Percentiles rank a stretch among this genome's conserved stretches.
Evolutionary conservation across 2,329 filamentous ascomycete species (phyloP).

Genomic region (Blastomyces gilchristii): DNA sequence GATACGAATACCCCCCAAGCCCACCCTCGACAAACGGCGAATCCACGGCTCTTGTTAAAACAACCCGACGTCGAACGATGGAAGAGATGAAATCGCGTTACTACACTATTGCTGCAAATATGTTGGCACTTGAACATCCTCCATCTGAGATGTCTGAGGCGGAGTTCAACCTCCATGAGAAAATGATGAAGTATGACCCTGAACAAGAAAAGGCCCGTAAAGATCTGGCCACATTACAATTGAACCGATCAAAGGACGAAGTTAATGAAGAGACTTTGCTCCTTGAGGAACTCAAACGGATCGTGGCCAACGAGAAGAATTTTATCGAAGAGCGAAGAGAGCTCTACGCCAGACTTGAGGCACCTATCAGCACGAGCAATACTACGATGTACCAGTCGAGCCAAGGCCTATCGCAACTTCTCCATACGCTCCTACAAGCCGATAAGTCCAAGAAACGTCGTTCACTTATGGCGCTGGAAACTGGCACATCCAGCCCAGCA

Average conservation of each 20-base stretch:
- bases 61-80: constrained; percentile 52
- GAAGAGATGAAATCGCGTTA: constrained; percentile 89
- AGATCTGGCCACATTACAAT: constrained; percentile 67
- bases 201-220: constrained; percentile 71
- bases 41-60: constrained; percentile 44
- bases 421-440: constrained; percentile 69
- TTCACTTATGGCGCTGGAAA: constrained; percentile 54
- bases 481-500: constrained; percentile 34
- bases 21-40: constrained; percentile 19
- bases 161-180: constrained; percentile 74
- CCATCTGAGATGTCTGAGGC: constrained; percentile 76
- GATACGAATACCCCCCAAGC: constrained; percentile 59
- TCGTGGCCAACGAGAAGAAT: constrained; percentile 72
- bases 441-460: constrained; percentile 88
- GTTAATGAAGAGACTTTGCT: constrained; percentile 85
- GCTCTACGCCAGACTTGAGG: constrained; percentile 76
- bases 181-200: constrained; percentile 77
- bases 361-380: constrained; percentile 59
- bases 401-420: constrained; percentile 64
- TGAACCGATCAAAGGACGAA: constrained; percentile 74
- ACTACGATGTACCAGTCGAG: constrained; percentile 72
- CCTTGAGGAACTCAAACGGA: constrained; percentile 81
- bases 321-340: constrained; percentile 83
- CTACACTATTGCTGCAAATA: constrained; percentile 72
- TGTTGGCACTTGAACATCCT: constrained; percentile 71